Conservation (phyloP, 2,329 filamentous ascomycete species). For the Pseudonectria foliicola region DNA sequence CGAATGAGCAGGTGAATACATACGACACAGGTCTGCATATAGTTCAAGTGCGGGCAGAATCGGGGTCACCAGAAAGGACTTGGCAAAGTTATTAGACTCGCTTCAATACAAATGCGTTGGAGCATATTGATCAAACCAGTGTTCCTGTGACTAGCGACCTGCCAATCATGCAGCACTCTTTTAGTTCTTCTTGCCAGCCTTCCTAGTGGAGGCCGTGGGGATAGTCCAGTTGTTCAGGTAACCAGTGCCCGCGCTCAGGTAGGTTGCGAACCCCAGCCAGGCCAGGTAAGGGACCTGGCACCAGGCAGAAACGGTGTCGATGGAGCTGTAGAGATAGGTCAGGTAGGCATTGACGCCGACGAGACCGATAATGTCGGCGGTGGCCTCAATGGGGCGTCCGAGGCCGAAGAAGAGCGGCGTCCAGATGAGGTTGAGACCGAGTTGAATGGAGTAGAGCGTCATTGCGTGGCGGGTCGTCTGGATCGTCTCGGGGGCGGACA, state of each 20-base stretch:
- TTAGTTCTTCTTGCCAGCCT: conserved; percentile 14
- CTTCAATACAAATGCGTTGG: too few species aligned
- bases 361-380: conserved; percentile 67
- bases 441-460: conserved; percentile 78
- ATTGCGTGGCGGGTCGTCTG: conserved; percentile 59
- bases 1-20: too few species aligned
- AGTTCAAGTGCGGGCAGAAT: too few species aligned
- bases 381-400: conserved; percentile 65
- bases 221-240: conserved; percentile 61
- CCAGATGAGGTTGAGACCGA: conserved; percentile 79
- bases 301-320: conserved; percentile 68
- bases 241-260: conserved; percentile 65
- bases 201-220: conserved; percentile 32
- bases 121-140: too few species aligned
- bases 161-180: too few species aligned
- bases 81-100: too few species aligned
- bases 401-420: conserved; percentile 89
- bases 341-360: conserved; percentile 67
- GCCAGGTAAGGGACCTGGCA: conserved; percentile 72
- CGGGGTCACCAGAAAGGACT: too few species aligned
- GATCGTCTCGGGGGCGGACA: conserved; percentile 45
- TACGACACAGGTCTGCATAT: too few species aligned
- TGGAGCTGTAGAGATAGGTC: conserved; percentile 65
- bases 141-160: too few species aligned
- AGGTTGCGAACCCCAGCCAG: conserved; percentile 85